Conservation (phyloP, 352 stramenopile genomes). For the Phytophthora pseudosyringae region DNA sequence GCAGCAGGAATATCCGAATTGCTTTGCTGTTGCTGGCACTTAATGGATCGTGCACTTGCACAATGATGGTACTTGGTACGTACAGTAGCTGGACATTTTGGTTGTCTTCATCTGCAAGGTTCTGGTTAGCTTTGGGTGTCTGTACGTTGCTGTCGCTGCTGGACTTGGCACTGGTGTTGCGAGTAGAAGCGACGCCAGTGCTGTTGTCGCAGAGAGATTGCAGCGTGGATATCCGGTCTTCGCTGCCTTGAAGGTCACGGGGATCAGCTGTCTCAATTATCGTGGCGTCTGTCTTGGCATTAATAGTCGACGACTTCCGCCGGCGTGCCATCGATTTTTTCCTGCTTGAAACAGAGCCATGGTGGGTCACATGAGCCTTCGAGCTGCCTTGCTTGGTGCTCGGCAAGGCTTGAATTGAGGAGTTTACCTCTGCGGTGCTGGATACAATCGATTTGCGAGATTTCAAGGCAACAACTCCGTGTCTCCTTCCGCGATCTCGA, state of each 20-base stretch:
- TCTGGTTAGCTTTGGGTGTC: too few species aligned
- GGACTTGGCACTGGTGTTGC: too few species aligned
- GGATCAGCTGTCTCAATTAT: too few species aligned
- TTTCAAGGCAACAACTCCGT: not conserved
- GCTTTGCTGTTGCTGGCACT: constrained; percentile 8
- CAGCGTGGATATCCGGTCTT: too few species aligned
- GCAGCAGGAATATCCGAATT: constrained; percentile 37
- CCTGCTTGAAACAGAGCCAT: constrained; percentile 1
- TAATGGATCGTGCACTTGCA: constrained; percentile 10
- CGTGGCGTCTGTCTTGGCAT: too few species aligned
- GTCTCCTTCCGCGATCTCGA: constrained; percentile 12
- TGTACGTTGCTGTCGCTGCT: too few species aligned
- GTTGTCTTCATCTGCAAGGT: not conserved
- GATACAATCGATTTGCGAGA: constrained; percentile 14
- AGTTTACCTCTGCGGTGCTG: not conserved
- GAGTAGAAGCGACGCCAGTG: too few species aligned
- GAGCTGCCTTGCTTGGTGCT: constrained; percentile 9
- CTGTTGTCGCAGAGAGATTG: too few species aligned
- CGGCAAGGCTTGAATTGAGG: constrained; percentile 13
- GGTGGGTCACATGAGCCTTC: too few species aligned
- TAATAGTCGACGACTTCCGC: too few species aligned
- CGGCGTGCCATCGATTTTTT: too few species aligned
- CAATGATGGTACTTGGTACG: not conserved
- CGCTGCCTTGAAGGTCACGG: too few species aligned
- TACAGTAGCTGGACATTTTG: not conserved